Conservation (phyloP, 2,329 filamentous ascomycete species). For the Sphaerostilbella broomeana region DNA sequence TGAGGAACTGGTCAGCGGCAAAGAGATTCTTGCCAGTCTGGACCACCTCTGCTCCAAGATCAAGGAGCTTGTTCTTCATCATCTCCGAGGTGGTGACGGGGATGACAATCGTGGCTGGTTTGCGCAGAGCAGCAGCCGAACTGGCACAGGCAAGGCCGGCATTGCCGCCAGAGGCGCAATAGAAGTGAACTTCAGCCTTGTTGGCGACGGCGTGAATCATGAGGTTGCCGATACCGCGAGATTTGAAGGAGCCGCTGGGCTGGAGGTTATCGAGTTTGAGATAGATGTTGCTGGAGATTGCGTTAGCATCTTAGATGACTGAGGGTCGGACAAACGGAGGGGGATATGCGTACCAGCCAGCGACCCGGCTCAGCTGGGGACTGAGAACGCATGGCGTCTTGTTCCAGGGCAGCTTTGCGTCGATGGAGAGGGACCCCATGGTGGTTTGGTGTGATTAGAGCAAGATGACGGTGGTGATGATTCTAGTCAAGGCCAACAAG, state of each 20-base stretch:
- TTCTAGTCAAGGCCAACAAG: not conserved
- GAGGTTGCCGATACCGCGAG: conserved; percentile 66
- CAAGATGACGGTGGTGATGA: not conserved
- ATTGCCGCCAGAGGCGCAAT: conserved; percentile 74
- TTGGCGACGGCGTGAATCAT: conserved; percentile 40
- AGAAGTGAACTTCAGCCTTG: conserved; percentile 56
- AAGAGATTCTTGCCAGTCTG: conserved; percentile 61
- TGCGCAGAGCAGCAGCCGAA: conserved; percentile 57
- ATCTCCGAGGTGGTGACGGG: conserved; percentile 57
- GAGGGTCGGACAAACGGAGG: conserved; percentile 14
- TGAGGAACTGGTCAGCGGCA: conserved; percentile 62
- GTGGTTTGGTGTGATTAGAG: conserved; percentile 4
- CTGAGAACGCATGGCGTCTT: conserved; percentile 66
- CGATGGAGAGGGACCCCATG: conserved; percentile 36
- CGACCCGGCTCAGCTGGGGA: conserved; percentile 57
- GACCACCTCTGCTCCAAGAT: conserved; percentile 63
- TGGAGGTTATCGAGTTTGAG: conserved; percentile 83
- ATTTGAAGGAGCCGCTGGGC: conserved; percentile 82
- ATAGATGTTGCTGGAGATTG: conserved; percentile 58
- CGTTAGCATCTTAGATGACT: too few relatives aligned
- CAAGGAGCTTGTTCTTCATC: conserved; percentile 65
- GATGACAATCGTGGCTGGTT: conserved; percentile 69
- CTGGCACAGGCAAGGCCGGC: conserved; percentile 76
- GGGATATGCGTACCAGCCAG: conserved; percentile 56
- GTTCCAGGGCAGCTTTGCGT: conserved; percentile 53